phyloP scores from a whole-genome alignment of 2,329 filamentous ascomycete genomes.

The Diaporthe helianthi region DNA sequence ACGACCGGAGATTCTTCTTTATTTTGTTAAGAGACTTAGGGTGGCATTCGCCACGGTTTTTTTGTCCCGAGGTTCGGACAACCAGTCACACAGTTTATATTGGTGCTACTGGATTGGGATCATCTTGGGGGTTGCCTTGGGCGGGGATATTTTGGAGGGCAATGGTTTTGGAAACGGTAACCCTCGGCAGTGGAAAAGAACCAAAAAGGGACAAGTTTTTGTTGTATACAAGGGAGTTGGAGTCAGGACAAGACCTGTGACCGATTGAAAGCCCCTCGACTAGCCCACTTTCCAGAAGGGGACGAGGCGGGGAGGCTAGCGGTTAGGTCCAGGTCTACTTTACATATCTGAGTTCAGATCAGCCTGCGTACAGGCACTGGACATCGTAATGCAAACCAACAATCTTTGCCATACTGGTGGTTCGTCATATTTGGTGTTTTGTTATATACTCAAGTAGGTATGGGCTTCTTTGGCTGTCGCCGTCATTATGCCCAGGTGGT shows the following conservation, averaged over 20 bases:
- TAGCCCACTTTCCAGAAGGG: conserved; percentile 10
- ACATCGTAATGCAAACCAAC: conserved; percentile 26
- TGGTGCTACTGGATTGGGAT: conserved; percentile 24
- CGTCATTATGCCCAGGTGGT: too few relatives aligned
- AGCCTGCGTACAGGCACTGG: conserved; percentile 12
- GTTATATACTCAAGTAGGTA: too few relatives aligned
- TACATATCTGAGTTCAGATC: conserved; percentile 8
- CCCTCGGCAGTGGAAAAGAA: conserved; percentile 21
- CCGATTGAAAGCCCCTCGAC: not conserved
- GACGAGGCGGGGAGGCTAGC: not conserved
- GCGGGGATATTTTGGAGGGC: not conserved
- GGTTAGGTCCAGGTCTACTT: conserved; percentile 2
- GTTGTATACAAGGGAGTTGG: conserved; percentile 26
- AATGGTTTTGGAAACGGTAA: conserved; percentile 22
- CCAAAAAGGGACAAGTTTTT: conserved; percentile 16
- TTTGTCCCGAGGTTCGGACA: conserved; percentile 17
- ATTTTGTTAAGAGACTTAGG: conserved; percentile 25
- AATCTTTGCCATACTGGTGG: conserved; percentile 3
- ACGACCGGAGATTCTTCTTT: conserved; percentile 24
- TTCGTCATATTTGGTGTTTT: not conserved
- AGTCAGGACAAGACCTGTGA: conserved; percentile 6
- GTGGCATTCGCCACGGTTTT: not conserved
- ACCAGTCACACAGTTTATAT: conserved; percentile 22
- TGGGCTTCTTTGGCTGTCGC: too few relatives aligned
- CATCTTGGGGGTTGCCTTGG: conserved; percentile 8